Evolutionary conservation across 257 asterid species (phyloP).

Genomic region (Solanum stenotomum): DNA sequence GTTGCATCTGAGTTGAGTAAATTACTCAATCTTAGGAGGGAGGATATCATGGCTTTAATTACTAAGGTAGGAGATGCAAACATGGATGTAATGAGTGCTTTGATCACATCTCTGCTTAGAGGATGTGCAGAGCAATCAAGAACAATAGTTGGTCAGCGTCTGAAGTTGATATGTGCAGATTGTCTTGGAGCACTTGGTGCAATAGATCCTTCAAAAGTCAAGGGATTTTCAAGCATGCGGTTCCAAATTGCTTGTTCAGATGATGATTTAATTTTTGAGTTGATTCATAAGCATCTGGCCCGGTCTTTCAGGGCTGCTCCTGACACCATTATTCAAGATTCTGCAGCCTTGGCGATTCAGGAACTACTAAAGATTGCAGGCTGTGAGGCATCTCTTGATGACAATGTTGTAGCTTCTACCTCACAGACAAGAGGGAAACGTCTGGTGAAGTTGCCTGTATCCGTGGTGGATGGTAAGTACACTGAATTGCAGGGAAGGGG

Average conservation of each 20-base stretch:
- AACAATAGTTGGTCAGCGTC: constrained; percentile 78
- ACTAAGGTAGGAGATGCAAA: constrained; percentile 63
- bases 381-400: constrained; percentile 74
- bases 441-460: constrained; percentile 26
- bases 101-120: constrained; percentile 78
- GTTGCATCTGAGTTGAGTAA: constrained; percentile 89
- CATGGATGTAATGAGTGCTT: constrained; percentile 74
- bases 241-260: constrained; percentile 96
- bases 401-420: constrained; percentile 29
- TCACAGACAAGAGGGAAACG: constrained; percentile 31
- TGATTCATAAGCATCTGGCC: constrained; percentile 90
- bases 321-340: constrained; percentile 77
- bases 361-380: constrained; percentile 89
- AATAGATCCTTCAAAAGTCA: constrained; percentile 92
- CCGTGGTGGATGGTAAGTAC: constrained; percentile 23
- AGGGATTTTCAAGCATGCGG: constrained; percentile 56
- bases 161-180: constrained; percentile 85
- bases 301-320: constrained; percentile 98
- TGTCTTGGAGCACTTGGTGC: constrained; percentile 98
- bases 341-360: constrained; percentile 95
- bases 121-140: constrained; percentile 98
- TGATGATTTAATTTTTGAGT: constrained; percentile 90
- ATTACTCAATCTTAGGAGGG: constrained; percentile 61
- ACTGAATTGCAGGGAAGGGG: constrained; percentile 55
- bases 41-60: constrained; percentile 55